These are phyloP conservation scores for Boletus subcaerulescens DNA, from an alignment of 768 basidiomycete genomes.

Conservation along the genomic window DNA sequence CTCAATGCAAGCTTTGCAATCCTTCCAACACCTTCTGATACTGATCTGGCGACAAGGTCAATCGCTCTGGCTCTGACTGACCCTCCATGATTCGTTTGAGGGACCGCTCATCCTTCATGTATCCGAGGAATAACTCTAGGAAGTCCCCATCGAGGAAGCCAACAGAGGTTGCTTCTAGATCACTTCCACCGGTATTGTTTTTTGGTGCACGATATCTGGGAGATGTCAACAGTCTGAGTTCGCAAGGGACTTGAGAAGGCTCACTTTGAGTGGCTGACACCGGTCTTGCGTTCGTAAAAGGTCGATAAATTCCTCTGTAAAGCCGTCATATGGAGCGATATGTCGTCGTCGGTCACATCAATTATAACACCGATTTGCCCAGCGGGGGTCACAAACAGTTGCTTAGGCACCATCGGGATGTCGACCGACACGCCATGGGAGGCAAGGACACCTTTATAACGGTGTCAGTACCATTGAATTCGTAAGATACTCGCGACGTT, in stretches of 20 bases:
- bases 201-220: constrained; percentile 70
- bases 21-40: constrained; percentile 29
- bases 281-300: constrained; percentile 51
- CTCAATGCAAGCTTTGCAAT: background rate
- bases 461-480: background rate
- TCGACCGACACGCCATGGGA: constrained; percentile 43
- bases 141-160: constrained; percentile 92
- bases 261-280: constrained; percentile 60
- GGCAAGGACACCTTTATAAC: constrained; percentile 50
- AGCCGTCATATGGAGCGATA: constrained; percentile 56
- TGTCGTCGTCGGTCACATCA: constrained; percentile 51
- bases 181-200: constrained; percentile 51
- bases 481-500: background rate
- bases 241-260: constrained; percentile 9
- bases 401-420: constrained; percentile 48
- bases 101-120: constrained; percentile 37
- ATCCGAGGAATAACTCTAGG: constrained; percentile 61
- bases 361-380: constrained; percentile 76
- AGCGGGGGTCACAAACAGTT: constrained; percentile 73
- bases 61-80: constrained; percentile 52
- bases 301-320: constrained; percentile 74
- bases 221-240: background rate
- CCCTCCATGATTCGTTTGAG: constrained; percentile 57
- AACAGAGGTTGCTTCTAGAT: constrained; percentile 51
- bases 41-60: constrained; percentile 40